Conservation (phyloP, 164 flowering plant species). For the Saururus chinensis region DNA sequence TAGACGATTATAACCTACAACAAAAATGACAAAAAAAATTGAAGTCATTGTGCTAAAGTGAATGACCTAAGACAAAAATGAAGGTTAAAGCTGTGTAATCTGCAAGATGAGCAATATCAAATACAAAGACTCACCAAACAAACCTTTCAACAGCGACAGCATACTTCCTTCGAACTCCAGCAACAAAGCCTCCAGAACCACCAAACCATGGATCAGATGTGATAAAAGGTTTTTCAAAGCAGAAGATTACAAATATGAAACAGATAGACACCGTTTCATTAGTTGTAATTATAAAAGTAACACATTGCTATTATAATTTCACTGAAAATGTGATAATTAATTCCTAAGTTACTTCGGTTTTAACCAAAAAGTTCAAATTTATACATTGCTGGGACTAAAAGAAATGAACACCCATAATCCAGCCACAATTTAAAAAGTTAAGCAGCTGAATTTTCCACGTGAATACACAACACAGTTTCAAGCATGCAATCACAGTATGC, state of each 20-base stretch:
- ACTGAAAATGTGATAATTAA: background rate
- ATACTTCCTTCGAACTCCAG: slow-evolving; percentile 26
- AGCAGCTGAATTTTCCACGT: too few species aligned
- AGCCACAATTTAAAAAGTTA: background rate
- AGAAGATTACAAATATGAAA: background rate
- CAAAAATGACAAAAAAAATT: background rate
- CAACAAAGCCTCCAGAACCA: slow-evolving; percentile 51
- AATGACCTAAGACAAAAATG: background rate
- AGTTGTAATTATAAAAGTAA: background rate
- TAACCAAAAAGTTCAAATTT: background rate
- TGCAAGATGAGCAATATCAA: too few species aligned
- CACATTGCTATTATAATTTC: background rate
- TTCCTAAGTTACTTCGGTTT: background rate
- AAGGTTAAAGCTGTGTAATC: too few species aligned
- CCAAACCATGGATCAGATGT: slow-evolving; percentile 49
- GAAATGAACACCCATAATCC: background rate
- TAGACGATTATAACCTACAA: background rate
- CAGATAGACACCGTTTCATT: background rate
- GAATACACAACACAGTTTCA: slow-evolving; percentile 3
- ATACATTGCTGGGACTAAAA: background rate
- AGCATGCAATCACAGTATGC: slow-evolving; percentile 23
- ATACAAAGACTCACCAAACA: slow-evolving; percentile 4
- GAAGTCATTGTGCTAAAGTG: too few species aligned
- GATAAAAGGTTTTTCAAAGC: slow-evolving; percentile 2
- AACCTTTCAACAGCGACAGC: background rate